Evolutionary conservation across 2,329 filamentous ascomycete genomes (phyloP).

Genomic region (Hymenoscyphus repandus): DNA sequence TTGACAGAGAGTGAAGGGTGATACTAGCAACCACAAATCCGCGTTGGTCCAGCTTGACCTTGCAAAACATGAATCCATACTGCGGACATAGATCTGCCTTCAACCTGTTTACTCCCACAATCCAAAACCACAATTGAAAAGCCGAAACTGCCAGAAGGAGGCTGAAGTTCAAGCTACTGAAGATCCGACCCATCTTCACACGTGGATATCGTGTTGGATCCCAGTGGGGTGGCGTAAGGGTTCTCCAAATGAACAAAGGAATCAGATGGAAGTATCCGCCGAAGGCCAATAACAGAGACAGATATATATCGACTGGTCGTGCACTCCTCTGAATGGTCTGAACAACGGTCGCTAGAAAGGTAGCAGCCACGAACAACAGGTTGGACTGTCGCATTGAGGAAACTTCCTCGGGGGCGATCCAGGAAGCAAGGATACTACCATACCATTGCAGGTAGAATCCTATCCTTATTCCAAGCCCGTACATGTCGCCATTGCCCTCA

Average conservation of each 20-base stretch:
- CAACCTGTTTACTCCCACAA: not conserved
- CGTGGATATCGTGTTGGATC: constrained; percentile 14
- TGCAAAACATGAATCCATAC: constrained; percentile 15
- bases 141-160: constrained; percentile 9
- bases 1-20: constrained; percentile 8
- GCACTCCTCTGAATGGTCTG: constrained; percentile 5
- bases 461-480: constrained; percentile 20
- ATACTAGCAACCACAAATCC: constrained; percentile 11
- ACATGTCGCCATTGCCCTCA: constrained; percentile 18
- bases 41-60: constrained; percentile 7
- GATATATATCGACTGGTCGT: constrained; percentile 13
- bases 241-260: constrained; percentile 13
- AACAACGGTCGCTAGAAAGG: constrained; percentile 11
- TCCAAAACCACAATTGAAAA: constrained; percentile 19
- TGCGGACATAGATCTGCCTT: constrained; percentile 3
- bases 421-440: constrained; percentile 12
- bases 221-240: constrained; percentile 6
- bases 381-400: constrained; percentile 7
- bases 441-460: constrained; percentile 20
- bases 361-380: constrained; percentile 13
- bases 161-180: constrained; percentile 10
- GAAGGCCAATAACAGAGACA: constrained; percentile 13
- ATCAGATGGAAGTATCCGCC: constrained; percentile 13
- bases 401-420: constrained; percentile 10
- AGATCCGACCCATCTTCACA: constrained; percentile 6